A percentile compares a stretch with the other conserved stretches of the same genome.
phyloP scores from a whole-genome alignment of 306 rosid genomes.

The Phaseolus lunatus region DNA sequence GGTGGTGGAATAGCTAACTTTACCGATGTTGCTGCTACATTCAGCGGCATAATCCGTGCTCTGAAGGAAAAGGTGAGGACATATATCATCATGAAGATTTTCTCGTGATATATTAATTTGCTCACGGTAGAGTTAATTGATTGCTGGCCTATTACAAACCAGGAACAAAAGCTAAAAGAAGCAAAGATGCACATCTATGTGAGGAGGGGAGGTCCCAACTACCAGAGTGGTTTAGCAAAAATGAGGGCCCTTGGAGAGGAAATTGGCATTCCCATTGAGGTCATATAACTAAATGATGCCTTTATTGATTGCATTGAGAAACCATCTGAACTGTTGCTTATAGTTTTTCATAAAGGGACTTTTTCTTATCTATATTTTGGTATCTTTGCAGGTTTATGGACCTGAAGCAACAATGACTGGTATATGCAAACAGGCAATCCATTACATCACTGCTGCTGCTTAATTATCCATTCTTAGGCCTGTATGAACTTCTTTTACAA shows the following conservation, averaged over 20 bases:
- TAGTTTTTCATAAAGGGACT: not conserved
- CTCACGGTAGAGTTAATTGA: constrained; percentile 36
- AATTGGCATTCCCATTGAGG: constrained; percentile 97
- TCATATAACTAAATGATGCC: constrained; percentile 32
- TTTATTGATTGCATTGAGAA: constrained; percentile 25
- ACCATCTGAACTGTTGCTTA: constrained; percentile 17
- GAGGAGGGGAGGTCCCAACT: constrained; percentile 99
- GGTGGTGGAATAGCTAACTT: constrained; percentile 99
- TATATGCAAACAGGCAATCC: constrained; percentile 95
- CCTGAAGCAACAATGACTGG: constrained; percentile 99
- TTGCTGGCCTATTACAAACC: constrained; percentile 43
- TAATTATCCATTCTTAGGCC: constrained; percentile 39
- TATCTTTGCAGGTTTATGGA: constrained; percentile 80
- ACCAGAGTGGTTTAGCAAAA: constrained; percentile 89
- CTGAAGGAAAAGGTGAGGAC: constrained; percentile 83
- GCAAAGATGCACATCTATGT: constrained; percentile 86
- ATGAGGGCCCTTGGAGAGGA: constrained; percentile 93
- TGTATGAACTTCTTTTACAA: not conserved
- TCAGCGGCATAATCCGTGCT: constrained; percentile 91
- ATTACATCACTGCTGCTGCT: constrained; percentile 86
- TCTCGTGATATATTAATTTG: not conserved
- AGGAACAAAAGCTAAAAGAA: constrained; percentile 91
- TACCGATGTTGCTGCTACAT: constrained; percentile 96
- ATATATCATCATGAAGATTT: not conserved
- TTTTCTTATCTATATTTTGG: constrained; percentile 36